These are phyloP conservation scores for Oidiodendron maius DNA, from an alignment of 495 filamentous ascomycete genomes.

Conservation along the genomic window DNA sequence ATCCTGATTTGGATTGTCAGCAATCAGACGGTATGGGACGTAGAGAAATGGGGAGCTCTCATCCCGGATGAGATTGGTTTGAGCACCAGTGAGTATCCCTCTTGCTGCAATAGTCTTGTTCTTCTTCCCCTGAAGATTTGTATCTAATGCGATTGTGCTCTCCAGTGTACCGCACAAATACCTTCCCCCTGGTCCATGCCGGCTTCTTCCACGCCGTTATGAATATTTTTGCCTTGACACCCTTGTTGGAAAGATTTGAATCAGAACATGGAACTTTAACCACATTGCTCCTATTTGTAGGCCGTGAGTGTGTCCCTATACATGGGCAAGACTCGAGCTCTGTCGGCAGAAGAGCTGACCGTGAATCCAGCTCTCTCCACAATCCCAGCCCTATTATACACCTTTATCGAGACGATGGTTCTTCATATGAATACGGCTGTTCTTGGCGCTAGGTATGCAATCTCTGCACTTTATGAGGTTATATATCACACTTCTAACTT, in stretches of 20 bases:
- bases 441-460: slow-evolving; percentile 73
- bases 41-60: slow-evolving; percentile 69
- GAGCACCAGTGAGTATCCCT: slow-evolving; percentile 58
- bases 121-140: background rate
- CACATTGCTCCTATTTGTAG: slow-evolving; percentile 75
- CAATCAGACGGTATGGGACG: slow-evolving; percentile 59
- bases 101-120: background rate
- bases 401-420: slow-evolving; percentile 63
- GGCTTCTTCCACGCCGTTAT: slow-evolving; percentile 73
- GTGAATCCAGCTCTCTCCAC: slow-evolving; percentile 62
- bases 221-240: slow-evolving; percentile 73
- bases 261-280: slow-evolving; percentile 89
- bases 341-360: slow-evolving; percentile 13
- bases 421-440: slow-evolving; percentile 60
- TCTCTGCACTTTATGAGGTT: no score
- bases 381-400: slow-evolving; percentile 66
- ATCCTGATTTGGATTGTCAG: slow-evolving; percentile 60
- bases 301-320: slow-evolving; percentile 56
- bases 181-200: slow-evolving; percentile 82
- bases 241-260: slow-evolving; percentile 88
- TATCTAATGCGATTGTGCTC: slow-evolving; percentile 6
- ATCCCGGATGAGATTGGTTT: slow-evolving; percentile 70
- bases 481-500: slow-evolving; percentile 5
- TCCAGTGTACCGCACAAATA: slow-evolving; percentile 87
- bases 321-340: background rate